Evolutionary conservation across 305 asterid species (phyloP).

Genomic region (Nicotiana rustica): DNA sequence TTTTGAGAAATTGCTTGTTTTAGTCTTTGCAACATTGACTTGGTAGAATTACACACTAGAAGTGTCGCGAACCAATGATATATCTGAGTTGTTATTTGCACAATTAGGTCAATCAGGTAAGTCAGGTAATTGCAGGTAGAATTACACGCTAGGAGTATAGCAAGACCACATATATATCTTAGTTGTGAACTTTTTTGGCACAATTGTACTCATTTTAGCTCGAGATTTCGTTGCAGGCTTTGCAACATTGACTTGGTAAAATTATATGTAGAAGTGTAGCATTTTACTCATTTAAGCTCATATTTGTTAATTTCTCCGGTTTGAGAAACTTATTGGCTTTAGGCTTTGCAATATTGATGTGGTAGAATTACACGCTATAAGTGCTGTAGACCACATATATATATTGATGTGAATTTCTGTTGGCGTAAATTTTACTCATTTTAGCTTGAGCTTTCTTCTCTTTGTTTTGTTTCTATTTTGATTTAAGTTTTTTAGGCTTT

Average conservation of each 20-base stretch:
- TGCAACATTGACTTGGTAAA: no score
- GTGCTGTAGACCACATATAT: neutral
- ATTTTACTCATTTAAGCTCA: no score
- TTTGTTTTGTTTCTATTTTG: neutral
- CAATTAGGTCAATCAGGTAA: neutral
- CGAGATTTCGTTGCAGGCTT: no score
- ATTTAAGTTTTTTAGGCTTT: neutral
- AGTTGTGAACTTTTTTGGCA: neutral
- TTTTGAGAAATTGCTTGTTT: neutral
- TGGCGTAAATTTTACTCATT: constrained; percentile 8
- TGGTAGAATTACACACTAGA: neutral
- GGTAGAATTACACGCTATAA: no score
- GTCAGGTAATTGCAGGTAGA: no score
- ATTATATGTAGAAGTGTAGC: no score
- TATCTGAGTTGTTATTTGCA: neutral
- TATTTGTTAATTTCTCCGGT: no score
- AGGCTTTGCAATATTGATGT: no score
- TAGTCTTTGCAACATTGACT: neutral
- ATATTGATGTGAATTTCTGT: neutral
- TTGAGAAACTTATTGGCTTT: no score
- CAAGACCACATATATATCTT: neutral
- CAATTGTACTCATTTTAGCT: neutral
- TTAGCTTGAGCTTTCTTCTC: neutral
- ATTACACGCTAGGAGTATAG: no score
- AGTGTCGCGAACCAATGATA: no score